Percentiles rank a stretch among this genome's conserved stretches.
phyloP scores from a whole-genome alignment of 2,329 filamentous ascomycete species.

The Penicillium concentricum region DNA sequence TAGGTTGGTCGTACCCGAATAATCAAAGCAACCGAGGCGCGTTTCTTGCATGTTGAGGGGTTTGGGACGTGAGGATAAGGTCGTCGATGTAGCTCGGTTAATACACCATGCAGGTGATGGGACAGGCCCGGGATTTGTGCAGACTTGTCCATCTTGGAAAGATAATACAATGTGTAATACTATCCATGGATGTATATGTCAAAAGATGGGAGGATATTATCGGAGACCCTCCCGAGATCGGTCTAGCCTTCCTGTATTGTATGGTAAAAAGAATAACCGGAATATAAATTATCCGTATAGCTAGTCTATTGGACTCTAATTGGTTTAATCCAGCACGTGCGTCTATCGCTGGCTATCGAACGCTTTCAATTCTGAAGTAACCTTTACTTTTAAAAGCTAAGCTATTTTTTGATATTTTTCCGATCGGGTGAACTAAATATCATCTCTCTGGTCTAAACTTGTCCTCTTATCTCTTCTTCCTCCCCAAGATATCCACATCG shows the following conservation, averaged over 20 bases:
- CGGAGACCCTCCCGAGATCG: not conserved
- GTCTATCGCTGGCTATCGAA: conserved; percentile 11
- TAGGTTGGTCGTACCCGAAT: conserved; percentile 61
- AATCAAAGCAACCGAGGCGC: conserved; percentile 66
- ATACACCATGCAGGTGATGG: conserved; percentile 31
- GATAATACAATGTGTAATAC: too few relatives aligned
- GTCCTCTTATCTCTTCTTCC: not conserved
- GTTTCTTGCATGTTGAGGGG: conserved; percentile 52
- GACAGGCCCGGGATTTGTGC: conserved; percentile 16
- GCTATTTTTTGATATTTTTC: not conserved
- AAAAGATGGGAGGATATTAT: not conserved
- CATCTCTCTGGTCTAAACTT: too few relatives aligned
- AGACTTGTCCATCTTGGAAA: conserved; percentile 1
- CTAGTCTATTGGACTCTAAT: not conserved
- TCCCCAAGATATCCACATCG: too few relatives aligned
- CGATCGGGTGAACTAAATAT: too few relatives aligned
- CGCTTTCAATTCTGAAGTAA: not conserved
- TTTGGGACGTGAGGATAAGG: conserved; percentile 47
- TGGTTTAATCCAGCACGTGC: conserved; percentile 5
- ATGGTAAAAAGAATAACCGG: not conserved
- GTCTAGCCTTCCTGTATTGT: not conserved
- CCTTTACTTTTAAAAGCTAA: not conserved
- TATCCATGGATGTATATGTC: not conserved
- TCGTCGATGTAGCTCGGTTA: conserved; percentile 34
- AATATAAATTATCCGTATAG: conserved; percentile 1